Base-by-base conservation (phyloP, 257 asterid species). In the Capsicum rhomboideum region DNA sequence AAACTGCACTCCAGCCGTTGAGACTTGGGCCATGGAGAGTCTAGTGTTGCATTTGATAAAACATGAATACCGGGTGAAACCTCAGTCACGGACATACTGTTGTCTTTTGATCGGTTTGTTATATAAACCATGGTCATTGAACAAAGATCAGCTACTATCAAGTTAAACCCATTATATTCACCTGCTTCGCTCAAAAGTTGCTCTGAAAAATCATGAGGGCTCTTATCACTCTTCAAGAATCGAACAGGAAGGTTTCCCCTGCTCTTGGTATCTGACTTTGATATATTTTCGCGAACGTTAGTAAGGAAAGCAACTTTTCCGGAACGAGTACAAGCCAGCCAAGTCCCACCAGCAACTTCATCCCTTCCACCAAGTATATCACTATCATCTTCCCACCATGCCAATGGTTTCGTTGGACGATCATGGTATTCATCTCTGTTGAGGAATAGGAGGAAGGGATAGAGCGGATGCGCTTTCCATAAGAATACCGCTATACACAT, bases 1-100 rank as follows among this genome's bases (percentile, higher is more conserved):
- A 90, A 84, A 66, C 86, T 68, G 29, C 49, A 63, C 56, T 67
- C 55, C 80, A 96, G 61, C 83, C 95, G 90, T 83, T 83, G 86
- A 85, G 93, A 94, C 98, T 96, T 96, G 20, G 96, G 93, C 99
- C 98, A 94, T 4, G 97, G 97, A 11, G 97, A 87, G 89, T 94
- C 96, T 29, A 96, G 90, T 50, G 63, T 79, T 16, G 99, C 97
- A 88, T 96, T 96, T 6, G 98, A 91, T 83, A 96, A 81, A 10
- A 94, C 97, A 55, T 96, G 99, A 88, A 95, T 88, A 68, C 99
- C 99, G 34, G 98, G 93, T 78, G 93, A 85, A 85, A 96, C 98
- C 88, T 89, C 82, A 56, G 82, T 66, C 4, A 85, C 87, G 21
- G 88, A 85, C 20, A 83, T 28, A 82, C 90, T 92, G 2, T 28